phyloP scores from a whole-genome alignment of 192 early-diverging fungal species.

The Coemansia sp. region DNA sequence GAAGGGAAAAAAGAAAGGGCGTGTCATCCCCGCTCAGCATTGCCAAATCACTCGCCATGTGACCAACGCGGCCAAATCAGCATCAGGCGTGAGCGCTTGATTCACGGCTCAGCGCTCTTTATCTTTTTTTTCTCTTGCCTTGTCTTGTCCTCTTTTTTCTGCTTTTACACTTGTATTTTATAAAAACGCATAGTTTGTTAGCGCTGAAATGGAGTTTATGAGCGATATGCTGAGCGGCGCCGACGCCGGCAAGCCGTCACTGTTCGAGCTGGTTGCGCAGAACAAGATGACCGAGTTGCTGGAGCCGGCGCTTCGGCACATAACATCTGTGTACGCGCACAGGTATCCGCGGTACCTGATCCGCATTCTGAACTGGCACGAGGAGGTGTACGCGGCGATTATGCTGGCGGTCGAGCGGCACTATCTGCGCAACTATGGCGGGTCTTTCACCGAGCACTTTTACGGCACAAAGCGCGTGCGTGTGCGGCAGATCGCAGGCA shows the following conservation, averaged over 20 bases:
- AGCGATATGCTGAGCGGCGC: constrained; percentile 71
- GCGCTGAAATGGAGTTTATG: constrained; percentile 78
- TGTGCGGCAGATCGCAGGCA: constrained; percentile 44
- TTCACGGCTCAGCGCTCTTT: neutral
- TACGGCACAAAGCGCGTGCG: constrained; percentile 82
- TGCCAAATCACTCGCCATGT: neutral
- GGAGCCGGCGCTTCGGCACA: constrained; percentile 81
- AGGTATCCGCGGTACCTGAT: constrained; percentile 81
- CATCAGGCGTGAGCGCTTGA: neutral
- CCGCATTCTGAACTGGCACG: constrained; percentile 73
- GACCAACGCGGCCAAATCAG: neutral
- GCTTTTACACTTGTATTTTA: neutral
- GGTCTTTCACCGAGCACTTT: constrained; percentile 89
- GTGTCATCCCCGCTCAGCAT: neutral
- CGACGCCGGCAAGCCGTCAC: constrained; percentile 76
- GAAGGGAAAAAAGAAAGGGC: neutral
- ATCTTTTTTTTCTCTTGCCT: neutral
- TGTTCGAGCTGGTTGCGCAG: constrained; percentile 89
- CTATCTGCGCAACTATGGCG: constrained; percentile 78
- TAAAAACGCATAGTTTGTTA: neutral
- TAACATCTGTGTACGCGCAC: constrained; percentile 84
- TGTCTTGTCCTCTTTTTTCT: neutral
- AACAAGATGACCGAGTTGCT: constrained; percentile 80
- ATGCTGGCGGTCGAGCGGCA: constrained; percentile 82
- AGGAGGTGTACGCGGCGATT: constrained; percentile 76